Evolutionary conservation across 352 stramenopile genomes (phyloP).

Genomic region (Pythium grandisporangium): DNA sequence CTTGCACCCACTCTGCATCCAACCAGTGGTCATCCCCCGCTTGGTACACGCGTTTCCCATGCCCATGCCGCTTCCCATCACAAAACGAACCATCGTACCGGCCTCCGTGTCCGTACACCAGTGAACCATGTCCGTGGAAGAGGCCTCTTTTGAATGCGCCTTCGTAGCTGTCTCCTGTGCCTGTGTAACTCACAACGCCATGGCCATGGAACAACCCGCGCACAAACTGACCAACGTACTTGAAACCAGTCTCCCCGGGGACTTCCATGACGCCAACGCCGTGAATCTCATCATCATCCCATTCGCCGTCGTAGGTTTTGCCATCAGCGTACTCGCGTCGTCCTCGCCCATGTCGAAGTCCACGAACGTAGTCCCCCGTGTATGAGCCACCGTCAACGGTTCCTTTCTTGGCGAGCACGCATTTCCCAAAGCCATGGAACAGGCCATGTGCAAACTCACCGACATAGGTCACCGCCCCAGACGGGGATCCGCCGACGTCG

Average conservation of each 20-base stretch:
- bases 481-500: too few relatives aligned
- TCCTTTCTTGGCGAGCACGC: constrained; percentile 29
- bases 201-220: constrained; percentile 41
- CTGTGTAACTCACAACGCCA: constrained; percentile 37
- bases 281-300: constrained; percentile 43
- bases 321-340: constrained; percentile 39
- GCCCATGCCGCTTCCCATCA: constrained; percentile 39
- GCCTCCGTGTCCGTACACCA: constrained; percentile 36
- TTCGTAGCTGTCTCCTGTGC: constrained; percentile 68
- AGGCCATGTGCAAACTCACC: constrained; percentile 36
- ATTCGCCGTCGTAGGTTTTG: constrained; percentile 62
- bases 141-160: constrained; percentile 35
- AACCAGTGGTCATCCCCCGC: constrained; percentile 47
- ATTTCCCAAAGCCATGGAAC: constrained; percentile 58
- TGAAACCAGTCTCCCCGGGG: constrained; percentile 30
- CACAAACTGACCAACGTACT: constrained; percentile 50
- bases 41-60: constrained; percentile 32
- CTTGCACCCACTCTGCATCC: constrained; percentile 41
- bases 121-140: constrained; percentile 34
- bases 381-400: constrained; percentile 55
- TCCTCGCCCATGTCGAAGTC: constrained; percentile 49
- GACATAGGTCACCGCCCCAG: constrained; percentile 41
- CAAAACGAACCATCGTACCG: constrained; percentile 43
- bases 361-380: constrained; percentile 40
- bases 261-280: constrained; percentile 47